Base-by-base conservation (phyloP, 768 basidiomycete species). In the Termitomyces sp. region DNA sequence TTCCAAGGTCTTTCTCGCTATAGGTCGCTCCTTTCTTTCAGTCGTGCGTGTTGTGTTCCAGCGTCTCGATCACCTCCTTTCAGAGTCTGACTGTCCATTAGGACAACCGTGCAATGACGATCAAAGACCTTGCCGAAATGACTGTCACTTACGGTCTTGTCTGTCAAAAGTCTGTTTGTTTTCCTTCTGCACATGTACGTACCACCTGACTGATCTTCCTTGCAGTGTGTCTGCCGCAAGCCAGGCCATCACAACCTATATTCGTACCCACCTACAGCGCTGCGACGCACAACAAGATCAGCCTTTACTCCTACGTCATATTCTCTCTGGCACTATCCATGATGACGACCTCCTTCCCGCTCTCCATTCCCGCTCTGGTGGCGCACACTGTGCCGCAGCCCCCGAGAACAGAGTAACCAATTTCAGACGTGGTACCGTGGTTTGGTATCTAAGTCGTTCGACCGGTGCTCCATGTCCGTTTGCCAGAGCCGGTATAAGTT, bases 81-180 rank as follows among this genome's bases (percentile, higher is more conserved):
- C 19, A 46, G 44, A 55, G 44, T 55, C 60, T 62, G 49, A 58
- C 51, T 44, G 32, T 57, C 38, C 11, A 41, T 21, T 54, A 89
- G 87, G 81, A 86, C 64, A 91, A 91, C 69, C 82, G 87, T 47
- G 88, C 88, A 45, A 87, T 90, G 84, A 90, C 88, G 41, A 86
- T 90, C 72, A 91, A 90, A 68, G 88, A 91, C 72, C 81, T 91
- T 52, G 84, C 89, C 32, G 86, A 90, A 62, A 80, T 84, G 72
- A 77, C 82, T 37, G 75, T 83, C 59, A 73, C 72, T 58, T 80
- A 76, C 63, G 88, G 88, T 49, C 75, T 90, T 19, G 73, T 80
- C 55, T 88, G 87, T 68, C 87, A 88, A 74, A 90, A 87, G 88
- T 91, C 60, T 57, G 68, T 50, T 45, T 10, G 68, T 55, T 10